Percentiles rank a stretch among this genome's conserved stretches.
Evolutionary conservation across 2,329 filamentous ascomycete species (phyloP).

Genomic region (Aureobasidium sp.): DNA sequence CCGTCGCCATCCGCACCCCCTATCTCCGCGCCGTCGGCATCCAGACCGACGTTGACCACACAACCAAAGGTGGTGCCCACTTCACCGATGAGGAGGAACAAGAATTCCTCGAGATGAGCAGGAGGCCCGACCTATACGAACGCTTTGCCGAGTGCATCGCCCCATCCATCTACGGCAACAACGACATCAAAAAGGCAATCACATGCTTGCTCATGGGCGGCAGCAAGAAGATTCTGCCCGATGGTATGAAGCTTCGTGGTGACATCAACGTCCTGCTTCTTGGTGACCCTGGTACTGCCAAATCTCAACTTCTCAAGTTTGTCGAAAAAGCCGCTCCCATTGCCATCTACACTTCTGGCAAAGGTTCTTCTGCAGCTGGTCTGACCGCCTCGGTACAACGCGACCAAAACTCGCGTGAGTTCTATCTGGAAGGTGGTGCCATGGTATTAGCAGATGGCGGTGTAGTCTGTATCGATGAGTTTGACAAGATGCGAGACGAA

Average conservation of each 20-base stretch:
- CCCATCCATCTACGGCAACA: conserved; percentile 93
- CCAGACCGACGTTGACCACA: conserved; percentile 82
- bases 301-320: conserved; percentile 94
- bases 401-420: conserved; percentile 85
- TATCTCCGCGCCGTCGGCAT: conserved; percentile 92
- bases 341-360: conserved; percentile 96
- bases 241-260: conserved; percentile 94
- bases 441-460: conserved; percentile 97
- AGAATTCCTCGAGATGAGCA: conserved; percentile 86
- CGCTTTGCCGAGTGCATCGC: conserved; percentile 88
- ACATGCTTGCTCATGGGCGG: conserved; percentile 88
- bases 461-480: conserved; percentile 97
- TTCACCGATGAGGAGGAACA: conserved; percentile 97
- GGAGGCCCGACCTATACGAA: conserved; percentile 85
- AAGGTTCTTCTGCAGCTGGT: conserved; percentile 95
- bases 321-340: conserved; percentile 95
- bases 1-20: conserved; percentile 90
- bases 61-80: conserved; percentile 67
- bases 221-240: conserved; percentile 94
- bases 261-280: conserved; percentile 97
- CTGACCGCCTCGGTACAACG: conserved; percentile 93
- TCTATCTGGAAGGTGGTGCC: conserved; percentile 94
- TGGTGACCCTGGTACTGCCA: conserved; percentile 95
- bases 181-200: conserved; percentile 95
- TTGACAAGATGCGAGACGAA: conserved; percentile 99